Percentiles rank a stretch among this genome's conserved stretches.
These are phyloP conservation scores for Lasiosphaeria miniovina DNA, from an alignment of 495 filamentous ascomycete genomes.

Conservation along the genomic window DNA sequence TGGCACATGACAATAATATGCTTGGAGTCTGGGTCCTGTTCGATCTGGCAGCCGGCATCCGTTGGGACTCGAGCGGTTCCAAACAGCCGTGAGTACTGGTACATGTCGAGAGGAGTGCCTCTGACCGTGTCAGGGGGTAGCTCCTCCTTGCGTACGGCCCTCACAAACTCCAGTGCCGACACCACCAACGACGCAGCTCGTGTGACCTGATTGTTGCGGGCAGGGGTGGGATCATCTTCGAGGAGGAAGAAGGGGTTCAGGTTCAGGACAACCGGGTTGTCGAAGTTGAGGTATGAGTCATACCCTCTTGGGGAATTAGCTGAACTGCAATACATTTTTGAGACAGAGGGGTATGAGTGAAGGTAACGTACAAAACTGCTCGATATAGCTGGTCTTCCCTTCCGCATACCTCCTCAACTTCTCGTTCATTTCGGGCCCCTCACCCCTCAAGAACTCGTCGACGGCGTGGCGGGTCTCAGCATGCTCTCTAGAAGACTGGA, in stretches of 20 bases:
- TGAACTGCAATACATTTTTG: constrained; percentile 9
- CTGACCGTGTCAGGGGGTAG: constrained; percentile 83
- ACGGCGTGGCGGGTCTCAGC: constrained; percentile 77
- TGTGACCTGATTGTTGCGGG: constrained; percentile 93
- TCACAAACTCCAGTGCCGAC: constrained; percentile 87
- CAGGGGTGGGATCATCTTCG: constrained; percentile 95
- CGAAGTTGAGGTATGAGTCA: constrained; percentile 96
- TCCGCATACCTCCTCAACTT: constrained; percentile 90
- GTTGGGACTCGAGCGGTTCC: constrained; percentile 94
- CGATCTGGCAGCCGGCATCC: constrained; percentile 92
- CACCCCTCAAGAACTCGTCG: constrained; percentile 76
- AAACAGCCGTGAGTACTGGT: constrained; percentile 94
- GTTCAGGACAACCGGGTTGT: constrained; percentile 96
- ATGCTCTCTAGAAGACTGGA: constrained; percentile 80
- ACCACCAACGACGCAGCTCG: constrained; percentile 88
- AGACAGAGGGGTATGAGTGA: neutral
- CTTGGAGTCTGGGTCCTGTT: constrained; percentile 82
- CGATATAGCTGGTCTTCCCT: constrained; percentile 92
- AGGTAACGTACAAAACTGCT: constrained; percentile 86
- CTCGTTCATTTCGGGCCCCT: constrained; percentile 84
- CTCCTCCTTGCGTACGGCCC: constrained; percentile 90
- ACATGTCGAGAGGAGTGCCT: constrained; percentile 88
- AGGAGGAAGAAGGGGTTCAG: constrained; percentile 97
- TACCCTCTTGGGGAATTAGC: constrained; percentile 64
- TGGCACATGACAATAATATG: constrained; percentile 93